Evolutionary conservation across 1,284 basidiomycete genomes (phyloP).

Genomic region (Schizophyllum commune): DNA sequence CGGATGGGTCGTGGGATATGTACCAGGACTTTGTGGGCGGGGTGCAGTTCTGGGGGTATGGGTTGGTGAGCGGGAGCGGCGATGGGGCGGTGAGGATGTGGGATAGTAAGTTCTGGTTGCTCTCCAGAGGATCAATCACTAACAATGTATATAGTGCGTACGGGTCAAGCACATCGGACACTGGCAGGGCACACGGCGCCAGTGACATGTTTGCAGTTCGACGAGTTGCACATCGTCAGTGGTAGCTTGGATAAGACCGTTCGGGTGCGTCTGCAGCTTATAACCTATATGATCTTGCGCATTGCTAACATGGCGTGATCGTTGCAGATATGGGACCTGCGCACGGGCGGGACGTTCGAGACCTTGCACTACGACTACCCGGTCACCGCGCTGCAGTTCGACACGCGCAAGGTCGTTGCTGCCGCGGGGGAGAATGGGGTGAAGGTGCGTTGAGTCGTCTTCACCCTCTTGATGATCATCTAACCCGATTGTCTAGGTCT

Average conservation of each 20-base stretch:
- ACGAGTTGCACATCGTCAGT: constrained; percentile 89
- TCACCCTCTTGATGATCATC: neutral
- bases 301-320: neutral
- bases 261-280: constrained; percentile 43
- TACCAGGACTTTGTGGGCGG: constrained; percentile 97
- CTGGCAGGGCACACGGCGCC: constrained; percentile 91
- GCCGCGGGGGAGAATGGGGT: constrained; percentile 92
- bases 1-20: constrained; percentile 90
- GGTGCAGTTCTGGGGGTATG: constrained; percentile 98
- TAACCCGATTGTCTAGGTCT: constrained; percentile 46
- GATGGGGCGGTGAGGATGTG: constrained; percentile 98
- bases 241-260: constrained; percentile 94
- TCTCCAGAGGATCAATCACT: no score
- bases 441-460: constrained; percentile 49
- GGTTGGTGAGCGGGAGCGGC: constrained; percentile 91
- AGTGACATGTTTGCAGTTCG: constrained; percentile 94
- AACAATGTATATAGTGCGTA: constrained; percentile 68
- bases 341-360: constrained; percentile 83
- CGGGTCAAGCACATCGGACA: constrained; percentile 93
- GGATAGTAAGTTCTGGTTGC: no score
- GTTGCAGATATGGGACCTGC: constrained; percentile 89
- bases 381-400: constrained; percentile 91
- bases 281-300: no score
- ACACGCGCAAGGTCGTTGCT: constrained; percentile 88
- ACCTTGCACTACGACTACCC: constrained; percentile 89